Conservation (phyloP, 352 stramenopile genomes). For the Globisporangium paddicum region DNA sequence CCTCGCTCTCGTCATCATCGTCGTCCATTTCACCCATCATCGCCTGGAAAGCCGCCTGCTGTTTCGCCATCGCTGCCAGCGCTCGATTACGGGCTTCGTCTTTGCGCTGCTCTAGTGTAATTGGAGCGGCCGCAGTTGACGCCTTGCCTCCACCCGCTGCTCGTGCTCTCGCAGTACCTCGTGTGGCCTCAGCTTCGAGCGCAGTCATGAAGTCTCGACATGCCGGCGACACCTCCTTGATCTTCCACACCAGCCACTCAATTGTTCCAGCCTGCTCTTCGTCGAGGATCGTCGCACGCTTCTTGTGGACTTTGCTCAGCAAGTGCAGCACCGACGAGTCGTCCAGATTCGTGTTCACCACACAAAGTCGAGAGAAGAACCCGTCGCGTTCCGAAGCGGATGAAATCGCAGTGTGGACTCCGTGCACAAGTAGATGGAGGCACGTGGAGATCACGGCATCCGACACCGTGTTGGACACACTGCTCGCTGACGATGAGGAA, state of each 20-base stretch:
- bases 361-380: constrained; percentile 58
- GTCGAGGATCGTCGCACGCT: constrained; percentile 45
- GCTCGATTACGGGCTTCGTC: constrained; percentile 71
- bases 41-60: constrained; percentile 79
- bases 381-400: constrained; percentile 12
- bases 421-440: constrained; percentile 77
- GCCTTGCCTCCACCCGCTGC: neutral
- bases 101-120: constrained; percentile 75
- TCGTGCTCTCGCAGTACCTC: constrained; percentile 16
- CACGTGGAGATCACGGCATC: constrained; percentile 82
- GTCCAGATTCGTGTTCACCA: constrained; percentile 21
- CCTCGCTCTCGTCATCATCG: constrained; percentile 25
- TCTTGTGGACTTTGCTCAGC: constrained; percentile 47
- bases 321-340: constrained; percentile 49
- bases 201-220: constrained; percentile 37
- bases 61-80: constrained; percentile 74
- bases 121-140: constrained; percentile 11
- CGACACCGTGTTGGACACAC: constrained; percentile 38
- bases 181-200: constrained; percentile 26
- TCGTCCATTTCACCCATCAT: constrained; percentile 64
- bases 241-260: constrained; percentile 71
- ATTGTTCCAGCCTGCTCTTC: constrained; percentile 70
- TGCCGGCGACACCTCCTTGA: constrained; percentile 33
- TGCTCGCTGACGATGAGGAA: constrained; percentile 12
- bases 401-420: constrained; percentile 50